A percentile compares a stretch with the other conserved stretches of the same genome.
phyloP scores from a whole-genome alignment of 306 rosid species.

The Castanea mollissima region DNA sequence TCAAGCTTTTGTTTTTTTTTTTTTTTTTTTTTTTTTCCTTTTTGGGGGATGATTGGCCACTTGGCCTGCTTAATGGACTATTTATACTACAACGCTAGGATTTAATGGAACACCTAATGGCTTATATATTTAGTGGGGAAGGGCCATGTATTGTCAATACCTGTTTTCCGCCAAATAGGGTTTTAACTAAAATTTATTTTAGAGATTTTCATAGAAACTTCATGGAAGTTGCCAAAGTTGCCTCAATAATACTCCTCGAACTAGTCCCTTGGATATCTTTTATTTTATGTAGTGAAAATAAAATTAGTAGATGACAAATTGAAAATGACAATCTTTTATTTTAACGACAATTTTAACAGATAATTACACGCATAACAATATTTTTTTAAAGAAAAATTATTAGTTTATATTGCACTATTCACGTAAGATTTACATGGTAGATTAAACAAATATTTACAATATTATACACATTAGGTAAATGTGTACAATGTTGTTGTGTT shows the following conservation, averaged over 20 bases:
- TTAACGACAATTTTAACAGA: neutral
- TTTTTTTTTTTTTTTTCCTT: neutral
- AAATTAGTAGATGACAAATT: conserved; percentile 7
- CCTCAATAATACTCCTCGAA: conserved; percentile 29
- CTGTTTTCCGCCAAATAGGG: neutral
- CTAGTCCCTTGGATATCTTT: no score
- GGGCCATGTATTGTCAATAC: neutral
- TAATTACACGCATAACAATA: no score
- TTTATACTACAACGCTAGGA: neutral
- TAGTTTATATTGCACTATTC: no score
- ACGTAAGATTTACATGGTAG: no score
- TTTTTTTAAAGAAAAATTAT: no score
- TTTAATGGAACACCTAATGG: neutral
- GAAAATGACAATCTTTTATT: neutral
- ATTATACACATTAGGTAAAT: no score
- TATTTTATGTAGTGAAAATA: conserved; percentile 24
- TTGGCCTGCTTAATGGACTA: neutral
- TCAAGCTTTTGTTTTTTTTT: no score
- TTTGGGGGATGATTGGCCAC: neutral
- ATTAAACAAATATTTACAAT: no score
- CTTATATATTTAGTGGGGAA: neutral
- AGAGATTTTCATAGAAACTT: conserved; percentile 32
- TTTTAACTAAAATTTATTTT: neutral
- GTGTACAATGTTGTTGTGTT: no score
- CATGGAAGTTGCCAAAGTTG: conserved; percentile 41